These are phyloP conservation scores for Cladosporium oxysporum DNA, from an alignment of 2,329 filamentous ascomycete species.

Conservation along the genomic window DNA sequence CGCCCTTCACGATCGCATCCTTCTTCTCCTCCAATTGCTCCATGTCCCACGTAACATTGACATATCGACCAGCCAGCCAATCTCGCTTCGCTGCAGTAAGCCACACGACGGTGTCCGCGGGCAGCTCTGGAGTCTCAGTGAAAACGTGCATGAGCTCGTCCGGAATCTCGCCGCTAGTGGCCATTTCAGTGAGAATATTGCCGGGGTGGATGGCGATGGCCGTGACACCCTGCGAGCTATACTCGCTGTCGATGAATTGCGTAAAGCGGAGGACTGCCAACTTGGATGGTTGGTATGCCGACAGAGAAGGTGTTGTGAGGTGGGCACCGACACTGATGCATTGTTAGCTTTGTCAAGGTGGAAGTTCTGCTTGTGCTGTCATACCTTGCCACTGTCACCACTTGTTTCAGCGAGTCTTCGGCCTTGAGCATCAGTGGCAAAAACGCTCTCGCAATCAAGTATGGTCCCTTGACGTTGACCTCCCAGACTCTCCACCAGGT, in stretches of 20 bases:
- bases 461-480: slow-evolving; percentile 56
- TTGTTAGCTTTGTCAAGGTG: slow-evolving; percentile 33
- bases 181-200: slow-evolving; percentile 32
- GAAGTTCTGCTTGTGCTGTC: not conserved
- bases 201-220: slow-evolving; percentile 48
- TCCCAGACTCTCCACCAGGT: slow-evolving; percentile 51
- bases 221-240: slow-evolving; percentile 48
- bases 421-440: slow-evolving; percentile 46
- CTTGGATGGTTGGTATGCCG: slow-evolving; percentile 54
- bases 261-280: slow-evolving; percentile 55
- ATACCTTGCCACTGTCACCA: slow-evolving; percentile 36
- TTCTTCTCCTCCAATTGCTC: slow-evolving; percentile 36
- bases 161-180: slow-evolving; percentile 37
- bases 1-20: slow-evolving; percentile 36
- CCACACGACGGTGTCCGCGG: slow-evolving; percentile 36
- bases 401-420: slow-evolving; percentile 24
- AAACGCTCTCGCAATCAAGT: slow-evolving; percentile 55
- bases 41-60: slow-evolving; percentile 45
- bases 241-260: slow-evolving; percentile 54
- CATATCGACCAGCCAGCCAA: slow-evolving; percentile 42
- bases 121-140: slow-evolving; percentile 35
- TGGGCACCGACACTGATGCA: slow-evolving; percentile 44
- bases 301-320: slow-evolving; percentile 46
- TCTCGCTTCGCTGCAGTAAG: slow-evolving; percentile 36
- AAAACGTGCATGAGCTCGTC: slow-evolving; percentile 27